Evolutionary conservation across 228 moss, liverwort and hornwort genomes (phyloP), one percentile per base, ranked within the genome.

Genomic region (Sphagnum fallax): DNA sequence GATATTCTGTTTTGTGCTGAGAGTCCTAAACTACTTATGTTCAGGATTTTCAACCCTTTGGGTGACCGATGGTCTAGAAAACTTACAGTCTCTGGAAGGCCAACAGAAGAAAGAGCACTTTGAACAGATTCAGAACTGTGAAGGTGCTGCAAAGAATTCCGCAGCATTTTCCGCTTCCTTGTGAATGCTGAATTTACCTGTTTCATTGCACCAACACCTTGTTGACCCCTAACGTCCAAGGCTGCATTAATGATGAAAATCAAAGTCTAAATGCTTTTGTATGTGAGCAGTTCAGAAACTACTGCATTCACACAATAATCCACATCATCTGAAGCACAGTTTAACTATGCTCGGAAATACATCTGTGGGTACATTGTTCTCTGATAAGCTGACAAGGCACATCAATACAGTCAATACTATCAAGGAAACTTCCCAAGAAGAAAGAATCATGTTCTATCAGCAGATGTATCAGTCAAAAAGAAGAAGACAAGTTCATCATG

Each of bases 151-250:
- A 98, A 75, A 6, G 94, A 93, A 71, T 90, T 98, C 16, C 90
- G 83, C 61, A 98, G 69, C 98, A 98, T 98, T 76, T 98, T 94
- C 52, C 94, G 87, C 80, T 94, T 98, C 68, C 93, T 90, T 62
- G 83, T 91, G 72, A 98, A 98, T 57, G 98, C 92, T 52, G 87
- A 87, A 66, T 90, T 87, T 63, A 97, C 87, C 89, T 91, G 76
- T 58, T 32, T 32, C 32, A 32, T 32, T 32, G 32, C 32, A 32
- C 32, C 32, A 32, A 32, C 32, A 32, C 48, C 15, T 13, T 53
- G 59, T 60, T 15, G 12, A 60, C 15, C 11, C 15, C 12, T 15
- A 11, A 11, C 0, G 15, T 60, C 15, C 59, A 60, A 60, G 59
- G 59, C 59, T 60, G 11, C 59, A 11, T 3, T 60, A 60, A 11